Conservation (phyloP, 257 asterid genomes). For the Jacaranda mimosifolia region DNA sequence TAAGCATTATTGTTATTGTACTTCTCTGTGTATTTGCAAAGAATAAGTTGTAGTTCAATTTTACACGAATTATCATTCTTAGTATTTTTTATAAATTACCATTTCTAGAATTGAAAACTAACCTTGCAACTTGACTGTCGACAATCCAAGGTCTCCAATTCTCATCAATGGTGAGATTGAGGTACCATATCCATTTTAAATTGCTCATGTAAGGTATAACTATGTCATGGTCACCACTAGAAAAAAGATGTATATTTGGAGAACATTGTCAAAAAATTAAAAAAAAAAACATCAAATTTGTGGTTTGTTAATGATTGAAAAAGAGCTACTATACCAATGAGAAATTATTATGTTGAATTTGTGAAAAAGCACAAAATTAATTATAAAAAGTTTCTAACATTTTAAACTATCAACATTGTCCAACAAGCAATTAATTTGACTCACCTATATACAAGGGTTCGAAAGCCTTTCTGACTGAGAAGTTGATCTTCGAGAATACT, state of each 20-base stretch:
- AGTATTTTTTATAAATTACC: too few relatives aligned
- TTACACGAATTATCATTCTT: too few relatives aligned
- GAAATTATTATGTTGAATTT: too few relatives aligned
- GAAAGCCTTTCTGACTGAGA: constrained; percentile 40
- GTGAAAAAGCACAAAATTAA: too few relatives aligned
- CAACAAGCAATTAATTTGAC: neutral
- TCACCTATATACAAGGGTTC: constrained; percentile 45
- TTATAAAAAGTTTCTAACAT: too few relatives aligned
- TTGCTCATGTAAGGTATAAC: constrained; percentile 40
- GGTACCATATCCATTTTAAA: constrained; percentile 34
- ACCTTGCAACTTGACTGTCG: constrained; percentile 48
- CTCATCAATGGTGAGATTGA: neutral
- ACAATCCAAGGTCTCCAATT: constrained; percentile 40
- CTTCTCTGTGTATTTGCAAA: constrained; percentile 36
- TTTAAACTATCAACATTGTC: too few relatives aligned
- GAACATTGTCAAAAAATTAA: too few relatives aligned
- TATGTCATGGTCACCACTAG: constrained; percentile 52
- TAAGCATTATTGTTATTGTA: too few relatives aligned
- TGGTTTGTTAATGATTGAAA: too few relatives aligned
- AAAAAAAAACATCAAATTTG: too few relatives aligned
- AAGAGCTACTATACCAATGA: too few relatives aligned
- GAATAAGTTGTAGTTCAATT: neutral
- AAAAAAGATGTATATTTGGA: neutral
- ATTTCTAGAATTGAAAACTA: neutral
- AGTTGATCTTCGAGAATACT: constrained; percentile 33